Evolutionary conservation across 176 grass and related monocot genomes (phyloP).

Genomic region (Avena eriantha): DNA sequence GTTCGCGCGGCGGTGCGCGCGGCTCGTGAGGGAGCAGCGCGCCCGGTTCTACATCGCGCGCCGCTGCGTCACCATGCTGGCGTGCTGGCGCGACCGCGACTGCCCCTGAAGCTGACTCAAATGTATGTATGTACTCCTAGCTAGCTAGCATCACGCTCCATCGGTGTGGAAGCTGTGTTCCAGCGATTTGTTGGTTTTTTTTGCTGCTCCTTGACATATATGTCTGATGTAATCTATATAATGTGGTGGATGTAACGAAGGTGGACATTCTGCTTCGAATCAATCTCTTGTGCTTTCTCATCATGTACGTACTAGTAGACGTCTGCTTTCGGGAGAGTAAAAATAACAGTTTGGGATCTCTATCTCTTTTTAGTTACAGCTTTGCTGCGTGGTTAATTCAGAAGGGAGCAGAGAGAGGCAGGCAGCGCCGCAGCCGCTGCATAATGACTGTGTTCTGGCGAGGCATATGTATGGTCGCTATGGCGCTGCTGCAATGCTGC

Average conservation of each 20-base stretch:
- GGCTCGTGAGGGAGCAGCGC: constrained; percentile 53
- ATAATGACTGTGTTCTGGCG: not conserved
- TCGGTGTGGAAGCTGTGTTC: not conserved
- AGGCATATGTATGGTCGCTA: not conserved
- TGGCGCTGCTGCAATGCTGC: constrained; percentile 18
- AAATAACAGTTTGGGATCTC: not conserved
- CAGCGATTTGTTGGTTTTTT: not conserved
- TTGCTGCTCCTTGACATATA: not conserved
- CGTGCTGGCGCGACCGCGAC: constrained; percentile 59
- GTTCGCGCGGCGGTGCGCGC: constrained; percentile 49
- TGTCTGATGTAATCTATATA: not conserved
- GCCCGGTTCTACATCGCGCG: constrained; percentile 64
- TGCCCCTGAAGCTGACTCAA: not conserved
- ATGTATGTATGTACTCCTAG: not conserved
- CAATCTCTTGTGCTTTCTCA: not conserved
- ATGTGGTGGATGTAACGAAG: no score
- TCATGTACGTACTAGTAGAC: no score
- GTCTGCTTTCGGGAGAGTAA: no score
- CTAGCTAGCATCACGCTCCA: not conserved
- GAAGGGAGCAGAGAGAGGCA: not conserved
- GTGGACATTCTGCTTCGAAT: not conserved
- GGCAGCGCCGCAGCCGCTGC: not conserved
- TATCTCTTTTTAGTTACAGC: not conserved
- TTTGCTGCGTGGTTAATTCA: not conserved
- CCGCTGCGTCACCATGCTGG: constrained; percentile 69